Base-by-base conservation (phyloP, 1,284 basidiomycete species). In the Ganoderma multipileum region DNA sequence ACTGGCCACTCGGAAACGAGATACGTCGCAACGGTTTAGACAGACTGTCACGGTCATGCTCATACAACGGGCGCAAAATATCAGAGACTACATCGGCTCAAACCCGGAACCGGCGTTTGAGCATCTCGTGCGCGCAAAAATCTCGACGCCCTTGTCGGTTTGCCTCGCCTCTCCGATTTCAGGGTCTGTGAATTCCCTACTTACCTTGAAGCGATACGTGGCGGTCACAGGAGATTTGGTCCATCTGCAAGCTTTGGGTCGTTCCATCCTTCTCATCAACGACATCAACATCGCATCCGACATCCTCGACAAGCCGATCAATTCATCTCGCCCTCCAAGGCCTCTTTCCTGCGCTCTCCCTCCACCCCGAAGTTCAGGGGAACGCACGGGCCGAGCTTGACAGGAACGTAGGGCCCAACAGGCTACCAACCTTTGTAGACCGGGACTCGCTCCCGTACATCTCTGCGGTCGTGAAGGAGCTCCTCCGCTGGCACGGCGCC, bases 361-460 rank as follows among this genome's bases (percentile, higher is more conserved):
- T 73, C 1, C 60, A 73, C 60, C 79, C 79, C 0, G 68, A 76
- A 0, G 74, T 77, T 2, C 75, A 78, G 44, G 54, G 38, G 23
- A 72, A 71, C 8, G 79, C 78, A 0, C 78, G 77, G 44, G 74
- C 65, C 2, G 79, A 80, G 44, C 69, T 81, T 33, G 76, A 77
- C 26, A 57, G 58, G 0, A 73, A 76, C 16, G 55, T 79, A 7
- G 75, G 76, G 18, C 50, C 57, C 18, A 66, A 73, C 0, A 71
- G 79, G 11, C 66, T 79, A 0, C 79, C 79, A 1, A 72, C 68
- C n/a, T 69, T 77, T 42, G 62, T 59, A 1, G 79, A 80, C 59
- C 70, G 73, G 4, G 61, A 66, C 0, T 54, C 65, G 3, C 72
- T 80, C 1, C 77, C 76, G 4, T 80, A 79, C 52, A 64, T 78